These are phyloP conservation scores for Termitomyces heimii DNA, from an alignment of 768 basidiomycete species.

Conservation along the genomic window DNA sequence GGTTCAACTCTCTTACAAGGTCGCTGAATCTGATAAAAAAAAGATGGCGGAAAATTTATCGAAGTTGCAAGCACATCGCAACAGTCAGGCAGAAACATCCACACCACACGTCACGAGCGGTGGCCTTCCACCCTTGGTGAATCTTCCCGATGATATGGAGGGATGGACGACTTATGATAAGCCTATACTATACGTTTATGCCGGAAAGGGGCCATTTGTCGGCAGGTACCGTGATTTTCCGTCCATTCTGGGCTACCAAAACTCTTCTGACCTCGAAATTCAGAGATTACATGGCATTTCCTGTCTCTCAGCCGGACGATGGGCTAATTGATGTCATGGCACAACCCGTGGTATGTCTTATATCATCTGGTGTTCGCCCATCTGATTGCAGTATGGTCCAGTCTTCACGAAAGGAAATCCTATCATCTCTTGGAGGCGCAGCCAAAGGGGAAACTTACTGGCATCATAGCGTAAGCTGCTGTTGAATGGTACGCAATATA, in stretches of 20 bases:
- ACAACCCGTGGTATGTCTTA: slow-evolving; percentile 50
- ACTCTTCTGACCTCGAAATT: neutral
- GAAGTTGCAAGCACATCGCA: slow-evolving; percentile 34
- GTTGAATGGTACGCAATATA: neutral
- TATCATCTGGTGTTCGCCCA: neutral
- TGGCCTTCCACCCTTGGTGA: slow-evolving; percentile 40
- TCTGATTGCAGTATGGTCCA: slow-evolving; percentile 15
- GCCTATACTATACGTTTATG: slow-evolving; percentile 64
- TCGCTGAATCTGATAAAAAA: slow-evolving; percentile 62
- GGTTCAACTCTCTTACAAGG: slow-evolving; percentile 64
- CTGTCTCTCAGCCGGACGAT: slow-evolving; percentile 74
- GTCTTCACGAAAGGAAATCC: slow-evolving; percentile 45
- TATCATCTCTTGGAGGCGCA: slow-evolving; percentile 54
- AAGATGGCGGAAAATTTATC: slow-evolving; percentile 58
- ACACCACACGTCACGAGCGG: slow-evolving; percentile 9
- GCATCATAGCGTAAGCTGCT: slow-evolving; percentile 44
- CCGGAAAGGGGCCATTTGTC: slow-evolving; percentile 77
- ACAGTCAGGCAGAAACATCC: slow-evolving; percentile 13
- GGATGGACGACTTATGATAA: slow-evolving; percentile 71
- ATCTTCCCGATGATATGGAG: slow-evolving; percentile 37
- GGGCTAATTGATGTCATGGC: slow-evolving; percentile 69
- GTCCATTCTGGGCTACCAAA: neutral
- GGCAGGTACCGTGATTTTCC: slow-evolving; percentile 36
- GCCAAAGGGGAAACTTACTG: slow-evolving; percentile 58
- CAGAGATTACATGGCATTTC: slow-evolving; percentile 80